Conservation (phyloP, 148 eudicot genomes). For the Fagopyrum homotropicum region DNA sequence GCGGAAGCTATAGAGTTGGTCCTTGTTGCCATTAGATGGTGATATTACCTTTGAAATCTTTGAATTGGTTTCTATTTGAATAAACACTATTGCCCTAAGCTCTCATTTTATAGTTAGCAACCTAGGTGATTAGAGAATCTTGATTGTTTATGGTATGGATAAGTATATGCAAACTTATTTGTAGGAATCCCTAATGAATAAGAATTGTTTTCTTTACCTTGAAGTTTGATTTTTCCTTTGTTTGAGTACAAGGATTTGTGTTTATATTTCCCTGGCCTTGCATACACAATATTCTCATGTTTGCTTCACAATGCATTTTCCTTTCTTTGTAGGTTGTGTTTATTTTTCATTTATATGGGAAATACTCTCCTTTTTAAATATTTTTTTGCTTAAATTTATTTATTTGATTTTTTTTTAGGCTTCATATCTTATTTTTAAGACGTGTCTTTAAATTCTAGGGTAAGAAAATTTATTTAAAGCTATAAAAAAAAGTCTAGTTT, state of each 20-base stretch:
- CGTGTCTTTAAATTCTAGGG: too few species aligned
- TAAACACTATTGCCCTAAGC: background rate
- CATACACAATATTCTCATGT: conserved; percentile 6
- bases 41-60: conserved; percentile 1
- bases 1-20: background rate
- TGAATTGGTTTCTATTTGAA: background rate
- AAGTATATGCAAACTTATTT: background rate
- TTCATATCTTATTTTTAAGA: too few species aligned
- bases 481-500: too few species aligned
- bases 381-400: too few species aligned
- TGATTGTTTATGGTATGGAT: background rate
- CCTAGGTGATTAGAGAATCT: background rate
- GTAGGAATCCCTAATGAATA: background rate
- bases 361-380: background rate
- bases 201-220: conserved; percentile 6
- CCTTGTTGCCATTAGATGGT: background rate
- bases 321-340: background rate
- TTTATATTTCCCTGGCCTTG: background rate
- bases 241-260: background rate
- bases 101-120: conserved; percentile 3
- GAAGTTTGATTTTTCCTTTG: conserved; percentile 3
- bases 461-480: too few species aligned
- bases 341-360: background rate
- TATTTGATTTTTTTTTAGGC: too few species aligned
- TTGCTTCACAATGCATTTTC: background rate